Evolutionary conservation across 2,329 filamentous ascomycete species (phyloP).

Genomic region (Ophiostoma quercus): DNA sequence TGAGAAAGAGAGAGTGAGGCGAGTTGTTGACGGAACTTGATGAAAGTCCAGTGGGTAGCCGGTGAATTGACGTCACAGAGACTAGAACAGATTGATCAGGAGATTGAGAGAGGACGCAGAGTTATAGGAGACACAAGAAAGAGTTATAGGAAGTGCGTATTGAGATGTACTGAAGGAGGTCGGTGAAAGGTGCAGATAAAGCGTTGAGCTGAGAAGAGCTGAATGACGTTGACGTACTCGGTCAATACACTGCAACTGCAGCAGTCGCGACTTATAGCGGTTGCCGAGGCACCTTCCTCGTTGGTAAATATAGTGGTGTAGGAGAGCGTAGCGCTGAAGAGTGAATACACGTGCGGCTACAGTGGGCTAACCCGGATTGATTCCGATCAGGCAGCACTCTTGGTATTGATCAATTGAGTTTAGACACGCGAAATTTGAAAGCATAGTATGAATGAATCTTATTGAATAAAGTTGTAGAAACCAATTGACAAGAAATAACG

Average conservation of each 20-base stretch:
- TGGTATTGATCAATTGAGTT: neutral
- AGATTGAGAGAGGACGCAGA: neutral
- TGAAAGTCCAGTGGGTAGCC: no score
- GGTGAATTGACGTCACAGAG: neutral
- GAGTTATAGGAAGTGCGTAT: neutral
- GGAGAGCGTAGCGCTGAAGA: neutral
- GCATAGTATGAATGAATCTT: no score
- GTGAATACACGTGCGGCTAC: neutral
- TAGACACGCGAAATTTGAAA: neutral
- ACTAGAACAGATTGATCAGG: neutral
- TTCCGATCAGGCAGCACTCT: neutral
- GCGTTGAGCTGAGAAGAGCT: neutral
- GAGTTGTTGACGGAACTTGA: neutral
- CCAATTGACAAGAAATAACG: neutral
- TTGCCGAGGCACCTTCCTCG: constrained; percentile 9
- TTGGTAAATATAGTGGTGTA: neutral
- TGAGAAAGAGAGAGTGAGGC: no score
- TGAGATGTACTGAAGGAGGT: neutral
- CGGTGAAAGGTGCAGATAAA: neutral
- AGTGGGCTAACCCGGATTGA: neutral
- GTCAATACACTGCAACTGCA: neutral
- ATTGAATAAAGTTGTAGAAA: neutral
- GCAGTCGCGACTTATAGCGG: neutral
- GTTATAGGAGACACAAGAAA: neutral
- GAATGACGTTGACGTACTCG: neutral